Percentiles rank a stretch among this genome's conserved stretches.
phyloP scores from a whole-genome alignment of 2,329 filamentous ascomycete genomes.

The Dothiorella sarmentorum region DNA sequence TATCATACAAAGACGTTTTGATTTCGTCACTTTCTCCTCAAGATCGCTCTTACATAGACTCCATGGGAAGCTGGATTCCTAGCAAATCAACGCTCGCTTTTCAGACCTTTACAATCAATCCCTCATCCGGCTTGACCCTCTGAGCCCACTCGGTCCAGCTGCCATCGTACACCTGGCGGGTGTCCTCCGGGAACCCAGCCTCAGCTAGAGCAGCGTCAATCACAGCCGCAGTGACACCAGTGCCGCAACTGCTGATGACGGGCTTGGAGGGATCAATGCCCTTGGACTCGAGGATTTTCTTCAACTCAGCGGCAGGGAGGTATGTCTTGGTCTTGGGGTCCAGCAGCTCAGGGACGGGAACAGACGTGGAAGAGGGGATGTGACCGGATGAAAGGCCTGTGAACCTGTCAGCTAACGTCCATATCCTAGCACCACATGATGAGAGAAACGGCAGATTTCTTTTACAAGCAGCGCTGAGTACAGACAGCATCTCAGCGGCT shows the following conservation, averaged over 20 bases:
- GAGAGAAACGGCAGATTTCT: background rate
- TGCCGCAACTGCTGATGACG: slow-evolving; percentile 86
- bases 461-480: background rate
- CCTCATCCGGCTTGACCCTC: slow-evolving; percentile 58
- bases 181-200: slow-evolving; percentile 68
- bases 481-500: background rate
- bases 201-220: slow-evolving; percentile 82
- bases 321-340: slow-evolving; percentile 81
- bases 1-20: background rate
- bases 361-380: slow-evolving; percentile 80
- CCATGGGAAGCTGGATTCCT: background rate
- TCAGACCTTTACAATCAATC: slow-evolving; percentile 56
- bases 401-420: background rate
- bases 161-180: slow-evolving; percentile 82
- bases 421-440: background rate
- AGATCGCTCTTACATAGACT: background rate
- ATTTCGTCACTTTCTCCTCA: background rate
- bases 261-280: slow-evolving; percentile 75
- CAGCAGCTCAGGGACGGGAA: slow-evolving; percentile 76
- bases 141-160: slow-evolving; percentile 93
- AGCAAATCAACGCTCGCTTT: background rate
- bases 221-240: slow-evolving; percentile 87
- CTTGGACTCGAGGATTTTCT: slow-evolving; percentile 72
- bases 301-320: slow-evolving; percentile 67
- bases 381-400: slow-evolving; percentile 74